These are phyloP conservation scores for Dendrobium nobile DNA, from an alignment of 106 monocot species.

Conservation along the genomic window DNA sequence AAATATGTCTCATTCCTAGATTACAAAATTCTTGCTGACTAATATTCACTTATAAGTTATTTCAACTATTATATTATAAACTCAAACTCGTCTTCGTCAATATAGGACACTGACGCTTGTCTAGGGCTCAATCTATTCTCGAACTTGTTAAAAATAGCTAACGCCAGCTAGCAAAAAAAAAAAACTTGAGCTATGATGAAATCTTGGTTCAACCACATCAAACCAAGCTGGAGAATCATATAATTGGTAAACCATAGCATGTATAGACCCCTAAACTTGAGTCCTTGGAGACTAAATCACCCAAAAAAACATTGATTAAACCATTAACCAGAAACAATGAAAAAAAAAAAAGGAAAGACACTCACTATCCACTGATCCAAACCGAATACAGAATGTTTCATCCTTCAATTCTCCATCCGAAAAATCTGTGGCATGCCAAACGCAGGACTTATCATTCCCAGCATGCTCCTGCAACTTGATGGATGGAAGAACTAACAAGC, in stretches of 20 bases:
- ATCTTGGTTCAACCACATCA: neutral
- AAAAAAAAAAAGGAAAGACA: neutral
- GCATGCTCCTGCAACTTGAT: slow-evolving; percentile 82
- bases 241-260: neutral
- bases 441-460: slow-evolving; percentile 91
- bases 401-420: slow-evolving; percentile 94
- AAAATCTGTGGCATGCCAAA: slow-evolving; percentile 93
- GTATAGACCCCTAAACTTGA: neutral
- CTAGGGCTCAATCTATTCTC: neutral
- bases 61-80: neutral
- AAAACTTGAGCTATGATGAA: neutral
- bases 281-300: neutral
- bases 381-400: slow-evolving; percentile 85
- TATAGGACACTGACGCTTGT: neutral
- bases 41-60: neutral
- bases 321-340: neutral
- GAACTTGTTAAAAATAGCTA: neutral
- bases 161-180: neutral
- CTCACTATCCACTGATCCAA: slow-evolving; percentile 89
- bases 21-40: neutral
- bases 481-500: slow-evolving; percentile 41
- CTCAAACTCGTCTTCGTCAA: neutral
- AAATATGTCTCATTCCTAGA: neutral
- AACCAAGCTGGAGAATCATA: neutral
- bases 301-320: neutral